Conservation (phyloP, 1,284 basidiomycete species). For the Malassezia globosa region DNA sequence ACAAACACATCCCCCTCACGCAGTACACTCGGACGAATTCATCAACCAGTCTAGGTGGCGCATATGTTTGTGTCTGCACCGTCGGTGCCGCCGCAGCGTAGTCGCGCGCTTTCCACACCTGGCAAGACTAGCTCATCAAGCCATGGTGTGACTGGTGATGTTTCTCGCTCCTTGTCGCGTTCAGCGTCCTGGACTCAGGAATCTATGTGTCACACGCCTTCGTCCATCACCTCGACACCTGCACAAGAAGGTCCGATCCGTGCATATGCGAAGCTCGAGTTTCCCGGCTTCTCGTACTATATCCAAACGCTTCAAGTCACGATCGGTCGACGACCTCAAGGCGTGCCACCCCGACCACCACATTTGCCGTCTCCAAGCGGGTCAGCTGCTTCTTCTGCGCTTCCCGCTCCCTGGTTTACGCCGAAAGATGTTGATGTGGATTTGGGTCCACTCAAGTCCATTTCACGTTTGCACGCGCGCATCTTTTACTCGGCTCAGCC, state of each 20-base stretch:
- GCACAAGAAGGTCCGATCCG: constrained; percentile 53
- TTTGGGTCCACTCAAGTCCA: constrained; percentile 88
- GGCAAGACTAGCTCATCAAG: too few relatives aligned
- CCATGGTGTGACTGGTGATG: too few relatives aligned
- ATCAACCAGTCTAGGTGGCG: too few relatives aligned
- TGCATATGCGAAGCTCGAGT: constrained; percentile 84
- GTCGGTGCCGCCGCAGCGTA: too few relatives aligned
- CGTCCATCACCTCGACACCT: not conserved
- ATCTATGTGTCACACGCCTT: not conserved
- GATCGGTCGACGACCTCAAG: constrained; percentile 54
- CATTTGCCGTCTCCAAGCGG: not conserved
- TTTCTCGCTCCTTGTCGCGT: not conserved
- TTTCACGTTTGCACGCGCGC: constrained; percentile 86
- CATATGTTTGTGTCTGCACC: too few relatives aligned
- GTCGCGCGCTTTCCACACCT: too few relatives aligned
- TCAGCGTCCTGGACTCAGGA: constrained; percentile 1
- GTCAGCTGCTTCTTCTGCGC: not conserved
- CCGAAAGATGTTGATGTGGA: constrained; percentile 63
- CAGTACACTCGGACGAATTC: too few relatives aligned
- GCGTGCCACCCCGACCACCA: constrained; percentile 11
- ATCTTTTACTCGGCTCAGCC: constrained; percentile 55
- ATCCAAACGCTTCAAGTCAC: constrained; percentile 65
- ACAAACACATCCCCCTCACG: too few relatives aligned
- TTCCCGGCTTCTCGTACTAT: constrained; percentile 77
- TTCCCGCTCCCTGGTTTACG: not conserved